phyloP scores from a whole-genome alignment of 257 asterid genomes.

The Nicotiana obtusifolia region DNA sequence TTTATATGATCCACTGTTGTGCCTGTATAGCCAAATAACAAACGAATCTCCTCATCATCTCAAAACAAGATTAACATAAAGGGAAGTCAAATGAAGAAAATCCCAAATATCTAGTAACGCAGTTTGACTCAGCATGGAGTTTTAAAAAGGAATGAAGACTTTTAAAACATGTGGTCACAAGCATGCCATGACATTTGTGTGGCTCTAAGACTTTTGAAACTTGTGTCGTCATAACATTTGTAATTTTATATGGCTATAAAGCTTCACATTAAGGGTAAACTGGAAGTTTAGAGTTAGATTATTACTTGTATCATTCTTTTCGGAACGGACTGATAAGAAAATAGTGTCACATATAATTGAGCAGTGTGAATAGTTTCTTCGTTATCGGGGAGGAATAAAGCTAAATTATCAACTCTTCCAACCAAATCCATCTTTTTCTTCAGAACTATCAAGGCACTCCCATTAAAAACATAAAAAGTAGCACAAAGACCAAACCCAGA shows the following conservation, averaged over 20 bases:
- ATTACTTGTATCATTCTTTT: too few relatives aligned
- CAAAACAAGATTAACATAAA: slow-evolving; percentile 9
- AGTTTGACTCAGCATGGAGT: background rate
- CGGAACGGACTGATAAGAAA: too few relatives aligned
- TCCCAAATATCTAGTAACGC: background rate
- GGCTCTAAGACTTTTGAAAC: too few relatives aligned
- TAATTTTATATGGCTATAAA: too few relatives aligned
- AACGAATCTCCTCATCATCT: slow-evolving; percentile 26
- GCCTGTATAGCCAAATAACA: slow-evolving; percentile 16
- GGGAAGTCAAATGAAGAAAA: slow-evolving; percentile 8
- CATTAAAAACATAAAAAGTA: background rate
- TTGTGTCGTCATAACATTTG: too few relatives aligned
- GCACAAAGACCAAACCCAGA: slow-evolving; percentile 4
- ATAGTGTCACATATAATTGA: too few relatives aligned
- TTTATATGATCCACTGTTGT: slow-evolving; percentile 11
- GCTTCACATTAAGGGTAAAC: too few relatives aligned
- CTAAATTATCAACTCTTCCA: background rate
- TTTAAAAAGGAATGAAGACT: too few relatives aligned
- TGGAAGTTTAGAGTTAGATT: too few relatives aligned
- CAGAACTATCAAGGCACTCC: background rate
- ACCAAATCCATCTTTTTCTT: background rate
- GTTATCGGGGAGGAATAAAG: background rate
- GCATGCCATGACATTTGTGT: too few relatives aligned
- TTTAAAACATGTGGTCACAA: too few relatives aligned
- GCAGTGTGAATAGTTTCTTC: background rate